Conservation (phyloP, 2,329 filamentous ascomycete genomes). For the Pseudogymnoascus sp. region DNA sequence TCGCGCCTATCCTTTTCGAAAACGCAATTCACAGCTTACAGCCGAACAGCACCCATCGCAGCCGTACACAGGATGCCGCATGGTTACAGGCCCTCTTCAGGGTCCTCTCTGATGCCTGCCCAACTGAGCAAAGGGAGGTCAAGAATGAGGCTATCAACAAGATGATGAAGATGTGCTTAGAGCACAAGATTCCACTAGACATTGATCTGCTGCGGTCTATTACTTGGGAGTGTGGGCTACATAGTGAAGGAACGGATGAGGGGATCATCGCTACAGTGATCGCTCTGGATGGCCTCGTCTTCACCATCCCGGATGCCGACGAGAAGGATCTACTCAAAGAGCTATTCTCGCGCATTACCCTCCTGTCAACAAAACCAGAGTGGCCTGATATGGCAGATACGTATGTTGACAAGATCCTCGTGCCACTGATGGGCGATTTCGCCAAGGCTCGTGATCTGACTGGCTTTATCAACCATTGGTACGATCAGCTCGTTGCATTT, state of each 20-base stretch:
- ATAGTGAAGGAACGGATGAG: slow-evolving; percentile 30
- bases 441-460: slow-evolving; percentile 33
- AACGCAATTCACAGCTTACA: slow-evolving; percentile 38
- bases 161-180: slow-evolving; percentile 31
- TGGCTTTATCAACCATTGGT: slow-evolving; percentile 35
- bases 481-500: slow-evolving; percentile 23
- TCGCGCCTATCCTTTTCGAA: slow-evolving; percentile 38
- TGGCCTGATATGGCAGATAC: slow-evolving; percentile 20
- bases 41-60: slow-evolving; percentile 35
- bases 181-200: slow-evolving; percentile 29
- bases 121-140: slow-evolving; percentile 10
- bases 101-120: slow-evolving; percentile 21
- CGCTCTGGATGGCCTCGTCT: slow-evolving; percentile 38
- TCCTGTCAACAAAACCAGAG: slow-evolving; percentile 15
- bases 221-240: slow-evolving; percentile 24
- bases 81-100: slow-evolving; percentile 44
- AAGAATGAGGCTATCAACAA: slow-evolving; percentile 21
- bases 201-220: slow-evolving; percentile 29
- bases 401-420: slow-evolving; percentile 29
- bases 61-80: slow-evolving; percentile 37
- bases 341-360: slow-evolving; percentile 29
- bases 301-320: slow-evolving; percentile 31
- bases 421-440: slow-evolving; percentile 36
- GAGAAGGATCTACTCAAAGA: slow-evolving; percentile 23
- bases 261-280: slow-evolving; percentile 36